Percentiles rank a stretch among this genome's conserved stretches.
Evolutionary conservation across 2,329 filamentous ascomycete species (phyloP).

Genomic region (Dichotomopilus funicola): DNA sequence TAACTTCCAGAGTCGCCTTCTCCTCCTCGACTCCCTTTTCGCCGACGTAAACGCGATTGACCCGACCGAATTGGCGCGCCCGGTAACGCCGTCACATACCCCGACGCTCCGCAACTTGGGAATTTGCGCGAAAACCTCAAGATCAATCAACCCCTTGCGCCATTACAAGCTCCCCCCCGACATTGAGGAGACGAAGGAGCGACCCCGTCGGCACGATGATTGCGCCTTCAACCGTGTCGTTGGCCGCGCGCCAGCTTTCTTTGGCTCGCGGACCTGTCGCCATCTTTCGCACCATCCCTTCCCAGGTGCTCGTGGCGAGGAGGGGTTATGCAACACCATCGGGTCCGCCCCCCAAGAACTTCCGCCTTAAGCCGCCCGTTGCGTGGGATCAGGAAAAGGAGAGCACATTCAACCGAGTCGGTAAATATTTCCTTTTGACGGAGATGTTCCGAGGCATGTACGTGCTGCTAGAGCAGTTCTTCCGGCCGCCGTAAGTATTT

Average conservation of each 20-base stretch:
- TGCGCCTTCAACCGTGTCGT: constrained; percentile 15
- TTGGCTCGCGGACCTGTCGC: constrained; percentile 5
- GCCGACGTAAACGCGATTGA: background rate
- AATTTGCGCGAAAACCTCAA: constrained; percentile 1
- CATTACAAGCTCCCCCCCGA: background rate
- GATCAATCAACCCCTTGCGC: background rate
- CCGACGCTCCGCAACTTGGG: background rate
- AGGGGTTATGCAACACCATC: constrained; percentile 59
- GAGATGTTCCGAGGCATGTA: constrained; percentile 99
- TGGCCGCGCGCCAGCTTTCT: constrained; percentile 17
- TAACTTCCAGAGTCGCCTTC: constrained; percentile 18
- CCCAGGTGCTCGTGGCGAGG: constrained; percentile 16
- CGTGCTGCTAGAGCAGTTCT: constrained; percentile 94
- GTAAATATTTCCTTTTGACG: constrained; percentile 89
- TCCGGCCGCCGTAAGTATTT: constrained; percentile 82
- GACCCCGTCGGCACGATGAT: constrained; percentile 18
- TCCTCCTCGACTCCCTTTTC: background rate
- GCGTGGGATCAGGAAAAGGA: constrained; percentile 78
- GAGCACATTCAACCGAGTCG: constrained; percentile 71
- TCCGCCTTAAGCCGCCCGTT: constrained; percentile 66
- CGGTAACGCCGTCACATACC: constrained; percentile 2
- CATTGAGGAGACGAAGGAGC: background rate
- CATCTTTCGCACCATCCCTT: constrained; percentile 9
- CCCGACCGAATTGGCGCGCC: background rate
- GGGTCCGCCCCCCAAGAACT: constrained; percentile 72